Evolutionary conservation across 257 asterid genomes (phyloP).

Genomic region (Solanum lycopersicoides): DNA sequence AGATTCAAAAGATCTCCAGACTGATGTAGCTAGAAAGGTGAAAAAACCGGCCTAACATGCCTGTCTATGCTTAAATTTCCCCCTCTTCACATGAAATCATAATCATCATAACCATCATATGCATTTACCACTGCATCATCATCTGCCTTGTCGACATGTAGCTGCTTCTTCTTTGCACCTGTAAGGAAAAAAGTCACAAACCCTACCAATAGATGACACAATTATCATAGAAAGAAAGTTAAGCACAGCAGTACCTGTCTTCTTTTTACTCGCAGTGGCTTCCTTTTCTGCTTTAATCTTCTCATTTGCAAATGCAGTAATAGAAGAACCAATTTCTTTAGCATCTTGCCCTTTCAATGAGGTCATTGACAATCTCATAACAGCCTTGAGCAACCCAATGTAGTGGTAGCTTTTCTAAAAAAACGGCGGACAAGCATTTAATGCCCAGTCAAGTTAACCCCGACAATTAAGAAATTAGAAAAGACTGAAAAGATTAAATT

Average conservation of each 20-base stretch:
- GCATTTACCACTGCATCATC: conserved; percentile 35
- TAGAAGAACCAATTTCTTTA: conserved; percentile 80
- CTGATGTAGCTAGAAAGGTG: conserved; percentile 1
- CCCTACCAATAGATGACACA: neutral
- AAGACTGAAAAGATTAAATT: neutral
- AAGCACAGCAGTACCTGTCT: conserved; percentile 36
- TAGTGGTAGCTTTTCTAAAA: conserved; percentile 92
- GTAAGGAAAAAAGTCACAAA: conserved; percentile 9
- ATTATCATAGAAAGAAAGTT: neutral
- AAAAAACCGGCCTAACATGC: neutral
- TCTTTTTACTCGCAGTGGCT: conserved; percentile 85
- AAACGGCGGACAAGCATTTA: neutral
- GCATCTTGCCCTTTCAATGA: conserved; percentile 85
- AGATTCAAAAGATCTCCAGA: conserved; percentile 1
- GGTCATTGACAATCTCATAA: conserved; percentile 78
- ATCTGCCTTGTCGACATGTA: conserved; percentile 64
- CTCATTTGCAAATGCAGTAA: conserved; percentile 94
- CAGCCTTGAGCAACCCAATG: conserved; percentile 69
- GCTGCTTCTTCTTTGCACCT: conserved; percentile 85
- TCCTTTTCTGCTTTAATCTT: conserved; percentile 94
- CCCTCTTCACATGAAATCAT: conserved; percentile 78
- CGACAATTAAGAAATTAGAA: neutral
- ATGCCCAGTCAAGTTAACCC: neutral
- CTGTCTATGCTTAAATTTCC: neutral
- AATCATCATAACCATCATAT: conserved; percentile 55